These are phyloP conservation scores for Capsella bursapastoris DNA, from an alignment of 345 rosid species.

Conservation along the genomic window DNA sequence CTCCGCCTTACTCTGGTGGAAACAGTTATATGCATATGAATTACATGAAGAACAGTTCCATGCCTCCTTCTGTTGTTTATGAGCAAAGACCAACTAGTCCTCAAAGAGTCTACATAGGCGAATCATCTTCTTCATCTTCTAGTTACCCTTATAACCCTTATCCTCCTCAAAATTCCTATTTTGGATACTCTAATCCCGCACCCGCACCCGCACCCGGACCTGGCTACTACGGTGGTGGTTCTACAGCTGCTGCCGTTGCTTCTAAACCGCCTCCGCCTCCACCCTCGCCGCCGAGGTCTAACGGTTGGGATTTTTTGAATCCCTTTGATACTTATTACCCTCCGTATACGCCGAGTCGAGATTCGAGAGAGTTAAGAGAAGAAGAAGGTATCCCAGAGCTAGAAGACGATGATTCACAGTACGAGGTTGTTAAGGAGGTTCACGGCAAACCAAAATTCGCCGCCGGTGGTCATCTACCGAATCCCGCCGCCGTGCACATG, in stretches of 20 bases:
- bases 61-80: slow-evolving; percentile 65
- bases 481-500: slow-evolving; percentile 42
- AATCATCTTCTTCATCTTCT: slow-evolving; percentile 50
- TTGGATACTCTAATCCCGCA: slow-evolving; percentile 44
- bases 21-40: slow-evolving; percentile 71
- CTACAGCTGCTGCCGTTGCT: slow-evolving; percentile 42
- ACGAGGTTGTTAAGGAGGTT: slow-evolving; percentile 78
- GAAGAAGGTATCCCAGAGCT: slow-evolving; percentile 97
- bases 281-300: slow-evolving; percentile 72
- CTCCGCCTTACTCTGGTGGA: slow-evolving; percentile 38
- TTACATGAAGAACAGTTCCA: slow-evolving; percentile 74
- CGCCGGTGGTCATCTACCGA: slow-evolving; percentile 40
- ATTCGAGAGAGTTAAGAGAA: slow-evolving; percentile 80
- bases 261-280: slow-evolving; percentile 81
- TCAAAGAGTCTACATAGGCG: slow-evolving; percentile 63
- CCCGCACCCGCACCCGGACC: slow-evolving; percentile 40
- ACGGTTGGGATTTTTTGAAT: slow-evolving; percentile 83
- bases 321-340: slow-evolving; percentile 64
- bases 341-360: slow-evolving; percentile 61
- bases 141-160: slow-evolving; percentile 42
- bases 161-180: slow-evolving; percentile 41
- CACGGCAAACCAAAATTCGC: slow-evolving; percentile 53
- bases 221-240: slow-evolving; percentile 48
- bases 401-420: slow-evolving; percentile 74
- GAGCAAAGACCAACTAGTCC: slow-evolving; percentile 66